Conservation (phyloP, 306 rosid genomes). For the Myrica gale region DNA sequence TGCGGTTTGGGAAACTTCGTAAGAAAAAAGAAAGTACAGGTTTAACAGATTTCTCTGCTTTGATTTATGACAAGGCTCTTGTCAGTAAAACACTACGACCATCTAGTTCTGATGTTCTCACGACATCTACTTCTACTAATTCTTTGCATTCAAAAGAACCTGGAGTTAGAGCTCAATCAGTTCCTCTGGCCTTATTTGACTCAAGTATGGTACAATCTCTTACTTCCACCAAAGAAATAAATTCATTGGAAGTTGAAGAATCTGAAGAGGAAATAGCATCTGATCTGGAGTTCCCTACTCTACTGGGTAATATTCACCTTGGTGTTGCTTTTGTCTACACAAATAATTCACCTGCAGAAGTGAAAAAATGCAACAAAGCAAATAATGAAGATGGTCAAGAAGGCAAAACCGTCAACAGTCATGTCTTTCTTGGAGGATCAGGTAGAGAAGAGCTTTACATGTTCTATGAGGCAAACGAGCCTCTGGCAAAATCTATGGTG, state of each 20-base stretch:
- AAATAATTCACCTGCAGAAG: conserved; percentile 30
- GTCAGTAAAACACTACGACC: conserved; percentile 31
- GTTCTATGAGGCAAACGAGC: conserved; percentile 57
- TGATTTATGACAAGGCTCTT: conserved; percentile 43
- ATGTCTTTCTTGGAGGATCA: conserved; percentile 44
- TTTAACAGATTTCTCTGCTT: conserved; percentile 24
- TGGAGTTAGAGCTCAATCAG: conserved; percentile 35
- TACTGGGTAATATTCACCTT: conserved; percentile 28
- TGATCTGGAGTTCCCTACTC: conserved; percentile 40
- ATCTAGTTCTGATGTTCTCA: conserved; percentile 44
- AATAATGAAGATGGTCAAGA: conserved; percentile 36
- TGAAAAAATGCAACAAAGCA: conserved; percentile 30
- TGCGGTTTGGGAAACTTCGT: conserved; percentile 48
- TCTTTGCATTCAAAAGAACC: conserved; percentile 27
- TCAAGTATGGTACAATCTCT: conserved; percentile 51
- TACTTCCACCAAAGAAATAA: conserved; percentile 44
- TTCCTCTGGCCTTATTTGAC: conserved; percentile 41
- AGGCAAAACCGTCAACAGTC: conserved; percentile 30
- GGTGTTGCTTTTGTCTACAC: conserved; percentile 30
- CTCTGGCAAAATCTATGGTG: conserved; percentile 28
- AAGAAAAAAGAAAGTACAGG: conserved; percentile 32
- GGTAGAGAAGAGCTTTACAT: conserved; percentile 72
- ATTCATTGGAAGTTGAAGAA: conserved; percentile 46
- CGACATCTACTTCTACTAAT: conserved; percentile 30
- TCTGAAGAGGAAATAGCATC: conserved; percentile 45